These are phyloP conservation scores for Podospora comata DNA, from an alignment of 495 filamentous ascomycete species.

Conservation along the genomic window DNA sequence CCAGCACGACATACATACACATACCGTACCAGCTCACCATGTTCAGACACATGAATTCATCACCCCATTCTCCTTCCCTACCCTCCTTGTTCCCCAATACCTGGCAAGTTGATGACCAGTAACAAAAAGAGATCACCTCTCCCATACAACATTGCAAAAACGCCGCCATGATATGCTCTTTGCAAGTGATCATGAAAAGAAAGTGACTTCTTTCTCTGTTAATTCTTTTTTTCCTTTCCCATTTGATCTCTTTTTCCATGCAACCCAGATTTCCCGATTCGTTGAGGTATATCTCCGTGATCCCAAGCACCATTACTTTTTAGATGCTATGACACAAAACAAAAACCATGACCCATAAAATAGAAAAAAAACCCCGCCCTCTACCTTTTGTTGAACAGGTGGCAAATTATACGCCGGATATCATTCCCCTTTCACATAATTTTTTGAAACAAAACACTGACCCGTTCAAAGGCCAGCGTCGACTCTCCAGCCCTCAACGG, in stretches of 20 bases:
- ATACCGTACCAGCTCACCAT: background rate
- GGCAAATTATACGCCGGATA: slow-evolving; percentile 11
- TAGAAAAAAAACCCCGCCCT: slow-evolving; percentile 26
- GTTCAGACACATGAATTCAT: slow-evolving; percentile 28
- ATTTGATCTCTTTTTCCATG: slow-evolving; percentile 18
- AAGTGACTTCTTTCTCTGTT: too few relatives aligned
- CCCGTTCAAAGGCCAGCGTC: slow-evolving; percentile 47
- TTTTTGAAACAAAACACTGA: slow-evolving; percentile 10
- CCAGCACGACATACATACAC: background rate
- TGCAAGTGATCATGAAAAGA: background rate
- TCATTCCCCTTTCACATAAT: background rate
- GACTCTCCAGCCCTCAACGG: slow-evolving; percentile 64
- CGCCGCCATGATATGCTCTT: background rate
- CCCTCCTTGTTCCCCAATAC: slow-evolving; percentile 21
- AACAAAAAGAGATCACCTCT: slow-evolving; percentile 12
- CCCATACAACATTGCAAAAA: slow-evolving; percentile 14
- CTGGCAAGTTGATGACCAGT: slow-evolving; percentile 37
- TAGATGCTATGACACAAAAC: slow-evolving; percentile 16
- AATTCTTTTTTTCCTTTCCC: slow-evolving; percentile 30
- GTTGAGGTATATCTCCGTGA: slow-evolving; percentile 28
- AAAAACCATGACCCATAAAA: slow-evolving; percentile 19
- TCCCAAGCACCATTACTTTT: slow-evolving; percentile 18
- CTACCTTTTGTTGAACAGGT: slow-evolving; percentile 14
- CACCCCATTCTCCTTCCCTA: slow-evolving; percentile 11
- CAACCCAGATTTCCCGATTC: slow-evolving; percentile 19